Conservation (phyloP, 2,329 filamentous ascomycete species). For the Fusarium torreyae region DNA sequence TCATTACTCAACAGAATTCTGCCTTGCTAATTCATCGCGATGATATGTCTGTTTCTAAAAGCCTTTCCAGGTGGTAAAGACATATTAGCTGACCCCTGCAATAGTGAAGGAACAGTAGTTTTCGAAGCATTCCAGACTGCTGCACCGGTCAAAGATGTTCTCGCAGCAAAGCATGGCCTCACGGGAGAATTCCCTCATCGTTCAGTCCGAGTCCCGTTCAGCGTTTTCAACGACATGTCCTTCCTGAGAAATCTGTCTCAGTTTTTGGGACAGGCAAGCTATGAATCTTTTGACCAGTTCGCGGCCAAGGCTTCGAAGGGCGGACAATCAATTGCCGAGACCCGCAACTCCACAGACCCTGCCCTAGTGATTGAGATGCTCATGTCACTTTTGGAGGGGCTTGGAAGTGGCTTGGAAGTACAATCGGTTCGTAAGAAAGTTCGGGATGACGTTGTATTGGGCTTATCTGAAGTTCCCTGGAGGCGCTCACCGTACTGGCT, state of each 20-base stretch:
- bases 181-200: conserved; percentile 73
- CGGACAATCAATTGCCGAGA: conserved; percentile 63
- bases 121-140: conserved; percentile 75
- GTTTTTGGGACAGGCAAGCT: conserved; percentile 71
- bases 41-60: conserved; percentile 17
- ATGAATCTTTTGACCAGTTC: conserved; percentile 68
- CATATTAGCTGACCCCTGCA: conserved; percentile 30
- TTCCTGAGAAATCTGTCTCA: conserved; percentile 65
- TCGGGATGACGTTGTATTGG: conserved; percentile 73
- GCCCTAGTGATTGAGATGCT: conserved; percentile 72
- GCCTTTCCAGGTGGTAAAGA: background rate
- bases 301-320: conserved; percentile 68
- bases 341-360: conserved; percentile 71
- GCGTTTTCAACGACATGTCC: conserved; percentile 38
- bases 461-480: conserved; percentile 68
- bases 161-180: conserved; percentile 66
- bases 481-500: conserved; percentile 75
- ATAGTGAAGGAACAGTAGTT: conserved; percentile 38
- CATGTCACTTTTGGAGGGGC: conserved; percentile 71
- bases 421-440: conserved; percentile 69
- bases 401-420: conserved; percentile 60
- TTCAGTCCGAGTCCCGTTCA: conserved; percentile 62
- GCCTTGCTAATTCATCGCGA: conserved; percentile 49
- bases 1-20: conserved; percentile 52
- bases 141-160: conserved; percentile 64